Conservation (phyloP, 2,329 filamentous ascomycete species). For the Colletotrichum sp. region DNA sequence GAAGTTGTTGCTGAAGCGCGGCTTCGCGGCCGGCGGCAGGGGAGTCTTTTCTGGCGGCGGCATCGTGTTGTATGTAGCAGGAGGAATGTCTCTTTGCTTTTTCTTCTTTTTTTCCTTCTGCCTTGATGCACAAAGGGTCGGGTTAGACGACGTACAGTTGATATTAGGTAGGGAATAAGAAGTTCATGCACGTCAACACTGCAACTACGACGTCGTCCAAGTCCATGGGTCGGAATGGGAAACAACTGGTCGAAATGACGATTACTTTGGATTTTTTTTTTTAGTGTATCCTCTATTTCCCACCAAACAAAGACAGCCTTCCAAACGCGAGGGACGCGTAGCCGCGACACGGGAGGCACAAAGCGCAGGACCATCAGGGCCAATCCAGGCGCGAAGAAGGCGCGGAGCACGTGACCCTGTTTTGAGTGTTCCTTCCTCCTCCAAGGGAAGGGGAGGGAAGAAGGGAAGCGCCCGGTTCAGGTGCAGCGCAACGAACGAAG, state of each 20-base stretch:
- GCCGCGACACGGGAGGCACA: not conserved
- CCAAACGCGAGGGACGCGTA: slow-evolving; percentile 3
- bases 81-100: not conserved
- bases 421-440: not conserved
- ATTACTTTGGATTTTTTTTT: not conserved
- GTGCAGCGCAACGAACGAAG: not conserved
- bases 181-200: not conserved
- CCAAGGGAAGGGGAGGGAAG: not conserved
- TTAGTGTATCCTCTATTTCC: not conserved
- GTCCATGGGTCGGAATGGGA: not conserved
- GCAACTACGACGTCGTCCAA: not conserved
- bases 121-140: not conserved
- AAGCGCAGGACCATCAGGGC: slow-evolving; percentile 1
- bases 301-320: not conserved
- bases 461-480: not conserved
- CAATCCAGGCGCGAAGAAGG: not conserved
- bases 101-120: not conserved
- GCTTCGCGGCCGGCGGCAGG: slow-evolving; percentile 41
- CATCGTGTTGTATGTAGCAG: not conserved
- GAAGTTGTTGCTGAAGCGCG: slow-evolving; percentile 52
- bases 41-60: not conserved
- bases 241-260: not conserved
- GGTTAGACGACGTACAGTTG: not conserved
- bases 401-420: slow-evolving; percentile 9
- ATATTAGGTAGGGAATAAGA: not conserved